Percentiles rank a stretch among this genome's conserved stretches.
phyloP scores from a whole-genome alignment of 1,284 basidiomycete genomes.

The Schizopora paradoxa region DNA sequence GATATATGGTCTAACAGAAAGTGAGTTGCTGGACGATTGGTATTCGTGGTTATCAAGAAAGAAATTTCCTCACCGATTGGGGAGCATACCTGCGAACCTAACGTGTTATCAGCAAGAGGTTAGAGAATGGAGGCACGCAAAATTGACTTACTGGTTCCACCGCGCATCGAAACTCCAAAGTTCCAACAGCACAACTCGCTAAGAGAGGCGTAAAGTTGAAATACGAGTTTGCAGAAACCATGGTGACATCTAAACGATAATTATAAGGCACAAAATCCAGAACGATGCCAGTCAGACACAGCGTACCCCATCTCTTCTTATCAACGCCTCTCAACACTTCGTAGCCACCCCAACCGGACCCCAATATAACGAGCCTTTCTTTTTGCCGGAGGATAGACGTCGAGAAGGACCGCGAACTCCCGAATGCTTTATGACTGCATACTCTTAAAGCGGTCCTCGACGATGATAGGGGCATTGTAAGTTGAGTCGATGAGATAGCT shows the following conservation, averaged over 20 bases:
- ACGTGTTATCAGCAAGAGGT: conserved; percentile 15
- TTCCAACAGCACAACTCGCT: conserved; percentile 75
- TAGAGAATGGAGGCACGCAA: conserved; percentile 23
- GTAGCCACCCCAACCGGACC: conserved; percentile 84
- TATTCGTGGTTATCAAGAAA: not conserved
- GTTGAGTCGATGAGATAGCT: too few relatives aligned
- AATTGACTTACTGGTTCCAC: conserved; percentile 66
- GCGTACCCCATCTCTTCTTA: conserved; percentile 62
- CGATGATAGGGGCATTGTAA: too few relatives aligned
- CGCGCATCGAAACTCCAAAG: conserved; percentile 75
- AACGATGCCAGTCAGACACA: conserved; percentile 2
- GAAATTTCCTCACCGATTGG: conserved; percentile 40
- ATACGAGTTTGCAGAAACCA: conserved; percentile 71
- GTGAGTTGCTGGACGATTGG: conserved; percentile 1
- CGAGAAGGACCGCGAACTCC: conserved; percentile 23
- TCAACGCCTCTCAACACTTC: conserved; percentile 60
- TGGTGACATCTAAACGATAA: conserved; percentile 50
- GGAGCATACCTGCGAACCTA: conserved; percentile 54
- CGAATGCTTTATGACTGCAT: too few relatives aligned
- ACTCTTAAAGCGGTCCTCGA: too few relatives aligned
- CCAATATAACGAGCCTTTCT: conserved; percentile 72
- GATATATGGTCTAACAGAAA: conserved; percentile 47
- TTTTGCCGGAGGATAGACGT: conserved; percentile 35
- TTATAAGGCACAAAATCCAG: too few relatives aligned
- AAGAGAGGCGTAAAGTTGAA: conserved; percentile 84